Conservation (phyloP, 805 yeast species). For the Candida adriatica region DNA sequence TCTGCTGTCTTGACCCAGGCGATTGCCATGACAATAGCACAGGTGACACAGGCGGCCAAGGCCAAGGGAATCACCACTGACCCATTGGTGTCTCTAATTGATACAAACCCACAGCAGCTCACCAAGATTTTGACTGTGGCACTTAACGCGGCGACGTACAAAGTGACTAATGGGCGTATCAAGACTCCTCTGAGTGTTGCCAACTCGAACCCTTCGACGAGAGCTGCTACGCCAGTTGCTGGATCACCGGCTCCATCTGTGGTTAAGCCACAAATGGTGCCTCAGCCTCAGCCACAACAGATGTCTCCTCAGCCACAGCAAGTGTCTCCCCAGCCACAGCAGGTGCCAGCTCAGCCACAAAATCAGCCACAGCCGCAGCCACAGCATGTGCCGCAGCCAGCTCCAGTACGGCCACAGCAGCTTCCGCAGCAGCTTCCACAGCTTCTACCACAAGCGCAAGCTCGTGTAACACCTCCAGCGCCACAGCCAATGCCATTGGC, state of each 20-base stretch:
- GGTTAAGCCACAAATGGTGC: neutral
- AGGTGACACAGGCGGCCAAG: slow-evolving; percentile 82
- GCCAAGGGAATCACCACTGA: slow-evolving; percentile 75
- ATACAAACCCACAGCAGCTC: slow-evolving; percentile 73
- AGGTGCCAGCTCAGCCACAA: too few species aligned
- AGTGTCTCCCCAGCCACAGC: too few species aligned
- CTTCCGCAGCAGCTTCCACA: slow-evolving; percentile 1
- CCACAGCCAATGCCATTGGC: too few species aligned
- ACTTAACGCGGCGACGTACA: slow-evolving; percentile 66
- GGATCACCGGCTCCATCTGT: slow-evolving; percentile 1
- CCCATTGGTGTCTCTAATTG: slow-evolving; percentile 70
- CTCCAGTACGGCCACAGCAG: too few species aligned
- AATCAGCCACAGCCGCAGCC: slow-evolving; percentile 2
- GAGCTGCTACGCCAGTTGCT: slow-evolving; percentile 13
- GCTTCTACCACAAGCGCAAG: slow-evolving; percentile 1
- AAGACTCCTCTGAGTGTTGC: slow-evolving; percentile 32
- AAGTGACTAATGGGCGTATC: slow-evolving; percentile 49
- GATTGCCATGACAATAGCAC: slow-evolving; percentile 87
- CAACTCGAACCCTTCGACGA: slow-evolving; percentile 15
- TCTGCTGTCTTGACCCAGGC: slow-evolving; percentile 86
- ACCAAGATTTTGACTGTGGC: slow-evolving; percentile 77
- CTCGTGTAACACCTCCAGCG: too few species aligned
- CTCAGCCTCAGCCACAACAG: slow-evolving; percentile 3
- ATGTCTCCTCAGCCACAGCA: slow-evolving; percentile 2
- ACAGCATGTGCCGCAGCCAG: slow-evolving; percentile 3